These are phyloP conservation scores for Zangia roseola DNA, from an alignment of 768 basidiomycete genomes.

Conservation along the genomic window DNA sequence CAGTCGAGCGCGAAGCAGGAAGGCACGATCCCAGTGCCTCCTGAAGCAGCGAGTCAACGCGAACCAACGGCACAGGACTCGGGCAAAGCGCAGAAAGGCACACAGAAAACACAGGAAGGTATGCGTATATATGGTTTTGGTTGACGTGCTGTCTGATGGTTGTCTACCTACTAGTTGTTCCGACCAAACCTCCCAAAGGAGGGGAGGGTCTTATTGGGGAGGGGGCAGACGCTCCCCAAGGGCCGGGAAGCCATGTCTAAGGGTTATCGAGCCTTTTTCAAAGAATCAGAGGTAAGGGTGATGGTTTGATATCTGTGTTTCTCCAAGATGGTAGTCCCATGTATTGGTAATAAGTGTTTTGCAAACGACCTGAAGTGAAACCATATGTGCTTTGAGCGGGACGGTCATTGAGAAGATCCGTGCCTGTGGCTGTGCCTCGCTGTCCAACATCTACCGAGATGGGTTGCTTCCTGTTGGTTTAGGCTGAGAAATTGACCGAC, in stretches of 20 bases:
- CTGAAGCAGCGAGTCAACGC: background rate
- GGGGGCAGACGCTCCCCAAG: constrained; percentile 5
- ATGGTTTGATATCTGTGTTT: no score
- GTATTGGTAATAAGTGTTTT: background rate
- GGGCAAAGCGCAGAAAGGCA: background rate
- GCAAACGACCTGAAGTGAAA: no score
- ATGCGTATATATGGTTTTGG: background rate
- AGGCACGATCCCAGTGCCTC: background rate
- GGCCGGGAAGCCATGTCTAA: constrained; percentile 3
- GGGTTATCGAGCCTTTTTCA: background rate
- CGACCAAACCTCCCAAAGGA: background rate
- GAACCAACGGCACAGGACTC: background rate
- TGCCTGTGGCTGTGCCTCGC: constrained; percentile 1
- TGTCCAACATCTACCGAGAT: no score
- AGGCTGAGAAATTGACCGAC: no score
- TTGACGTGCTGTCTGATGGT: background rate
- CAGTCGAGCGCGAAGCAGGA: background rate
- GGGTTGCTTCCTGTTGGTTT: no score
- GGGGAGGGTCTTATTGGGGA: background rate
- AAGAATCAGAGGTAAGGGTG: background rate
- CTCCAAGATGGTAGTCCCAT: no score
- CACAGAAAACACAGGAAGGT: constrained; percentile 4
- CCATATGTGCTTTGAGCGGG: no score
- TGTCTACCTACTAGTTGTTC: background rate
- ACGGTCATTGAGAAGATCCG: no score